Evolutionary conservation across 371 early-diverging fungal genomes (phyloP), one percentile per base, ranked within the genome.

Genomic region (Haplosporangium sp.): DNA sequence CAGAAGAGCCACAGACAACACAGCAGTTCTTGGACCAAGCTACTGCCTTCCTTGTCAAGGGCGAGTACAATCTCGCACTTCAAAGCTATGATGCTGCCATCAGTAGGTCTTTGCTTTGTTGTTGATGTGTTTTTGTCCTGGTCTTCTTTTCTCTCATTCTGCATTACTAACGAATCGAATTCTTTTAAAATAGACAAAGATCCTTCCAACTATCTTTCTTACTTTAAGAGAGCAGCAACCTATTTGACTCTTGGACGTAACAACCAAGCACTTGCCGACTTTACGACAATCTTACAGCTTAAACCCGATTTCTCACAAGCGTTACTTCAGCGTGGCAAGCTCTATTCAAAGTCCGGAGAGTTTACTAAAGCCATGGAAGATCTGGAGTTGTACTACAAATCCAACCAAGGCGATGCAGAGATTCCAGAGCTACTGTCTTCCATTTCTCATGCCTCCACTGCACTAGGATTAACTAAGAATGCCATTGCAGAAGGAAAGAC

Each of bases 171-270:
- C 17, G 42, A 27, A 47, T 35, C 35, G 42, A 27, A 34, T 40
- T 37, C 17, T 56, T 17, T 10, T 20, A 0, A 27, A 42, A 44
- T 87, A 86, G 93, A 85, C 40, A 74, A 82, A 60, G 95, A 96
- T 68, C 93, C 95, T n/a, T 83, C 85, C 52, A 92, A 95, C 85
- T 94, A 95, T 71, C 70, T 93, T 17, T 88, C 92, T 11, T 94
- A 92, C 85, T 97, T 92, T 77, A 92, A 93, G 71, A 89, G 97
- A 62, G 97, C 97, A 0, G 91, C 94, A n/a, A 92, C 95, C 3
- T 92, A 94, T 62, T 79, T 97, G 42, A 88, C 92, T 11, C 70
- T 96, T 42, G 95, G 94, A 37, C 88, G 91, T 59, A 89, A 88
- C 61, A 72, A 83, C 34, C 86, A 89, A 37, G 97, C 97, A 1